Base-by-base conservation (phyloP, 305 asterid genomes). In the Ajuga reptans region DNA sequence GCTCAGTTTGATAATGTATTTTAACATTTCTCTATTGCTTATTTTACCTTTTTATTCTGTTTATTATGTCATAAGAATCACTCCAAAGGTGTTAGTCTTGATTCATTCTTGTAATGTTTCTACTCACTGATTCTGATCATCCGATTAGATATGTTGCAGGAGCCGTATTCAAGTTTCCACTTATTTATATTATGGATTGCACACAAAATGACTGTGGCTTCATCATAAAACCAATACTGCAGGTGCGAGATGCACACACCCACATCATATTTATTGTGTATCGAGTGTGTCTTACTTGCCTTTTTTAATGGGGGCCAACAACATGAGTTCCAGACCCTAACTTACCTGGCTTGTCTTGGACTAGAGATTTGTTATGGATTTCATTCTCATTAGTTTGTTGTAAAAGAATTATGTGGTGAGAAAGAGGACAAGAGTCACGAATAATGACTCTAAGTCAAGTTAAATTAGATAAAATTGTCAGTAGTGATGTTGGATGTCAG, bases 111-210 rank as follows among this genome's bases (percentile, higher is more conserved):
- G 49, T 57, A 63, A 18, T 72, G 34, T 69, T 59, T 37, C 37
- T 55, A 51, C 62, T 51, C 27, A 36, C 78, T 79, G 75, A 68
- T 78, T 76, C 81, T 86, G 79, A 84, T 78, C 71, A 16, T 75
- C 66, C 71, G 78, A 83, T 80, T 80, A 76, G 83, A 78, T 78
- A 64, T 84, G 74, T 84, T 75, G 85, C 97, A 88, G 96, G 76
- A 81, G 79, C 33, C 18, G 16, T 39, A 29, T 62, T 72, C 81
- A 86, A 82, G 84, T 85, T 87, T 80, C 99, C 99, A 7, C 82
- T 83, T 43, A 82, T 93, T 66, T 93, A 87, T 81, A 77, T 84
- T 87, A 93, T 93, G 96, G 97, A 93, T 78, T 93, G 99, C 85
- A 80, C 88, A 52, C 77, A 45, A 60, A 93, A 93, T 46, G 99